Base-by-base conservation (phyloP, 192 early-diverging fungal genomes). In the Chytriomyces sp. region DNA sequence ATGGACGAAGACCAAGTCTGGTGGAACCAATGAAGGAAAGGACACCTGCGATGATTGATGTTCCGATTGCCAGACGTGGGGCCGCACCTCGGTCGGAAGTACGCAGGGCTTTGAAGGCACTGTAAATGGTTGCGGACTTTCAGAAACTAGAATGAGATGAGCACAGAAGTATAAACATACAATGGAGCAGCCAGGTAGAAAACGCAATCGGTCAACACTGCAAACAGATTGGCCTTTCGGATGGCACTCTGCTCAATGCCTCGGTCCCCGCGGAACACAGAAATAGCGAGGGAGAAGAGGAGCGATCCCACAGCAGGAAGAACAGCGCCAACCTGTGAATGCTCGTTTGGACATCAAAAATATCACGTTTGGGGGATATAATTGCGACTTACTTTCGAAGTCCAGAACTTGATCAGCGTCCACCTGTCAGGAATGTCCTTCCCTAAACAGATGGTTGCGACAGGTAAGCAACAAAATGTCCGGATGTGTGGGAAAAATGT, bases 1-100 rank as follows among this genome's bases (percentile, higher is more conserved):
- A 45, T 93, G 77, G 85, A 93, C 90, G 60, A 93, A 94, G 5
- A 89, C 87, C 1, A 92, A 93, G 24, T 91, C 92, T 9, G 91
- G 91, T 50, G n/a, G 76, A 59, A 18, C 67, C 20, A 5, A 69
- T 23, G 1, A 69, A 46, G 20, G 66, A 65, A n/a, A 69, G 35
- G 67, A 69, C 20, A 28, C 67, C 67, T 18, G 76, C 64, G 7
- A 49, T 6, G 20, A 60, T 49, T 4, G 76, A 24, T 10, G 66
- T 24, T 10, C 48, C 53, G 13, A 77, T 23, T n/a, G 59, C 65
- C 13, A 77, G 67, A 35, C 76, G 76, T n/a, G 76, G 76, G 23
- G 76, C n/a, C 7, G 76, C 76, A 35, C 76, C 76, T 28, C 76
- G 76, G 57, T 77, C 66, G 11, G 76, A 24, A 10, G 7, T 49